These are phyloP conservation scores for Yarrowia hollandica DNA, from an alignment of 805 yeast genomes.

Conservation along the genomic window DNA sequence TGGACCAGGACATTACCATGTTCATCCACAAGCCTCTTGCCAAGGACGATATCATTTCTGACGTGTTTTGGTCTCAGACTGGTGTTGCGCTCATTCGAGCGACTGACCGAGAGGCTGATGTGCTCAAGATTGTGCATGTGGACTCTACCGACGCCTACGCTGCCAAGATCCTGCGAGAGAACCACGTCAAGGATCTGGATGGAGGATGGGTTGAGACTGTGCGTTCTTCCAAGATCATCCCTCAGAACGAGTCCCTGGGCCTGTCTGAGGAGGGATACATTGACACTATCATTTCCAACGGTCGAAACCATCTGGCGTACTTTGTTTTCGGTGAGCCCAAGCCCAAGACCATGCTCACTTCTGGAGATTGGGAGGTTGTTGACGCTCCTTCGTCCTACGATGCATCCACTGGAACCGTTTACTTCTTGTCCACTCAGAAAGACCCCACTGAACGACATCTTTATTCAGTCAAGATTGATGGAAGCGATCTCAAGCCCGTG, in stretches of 20 bases:
- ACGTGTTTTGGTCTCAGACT: constrained; percentile 68
- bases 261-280: constrained; percentile 69
- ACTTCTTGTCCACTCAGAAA: constrained; percentile 71
- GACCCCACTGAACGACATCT: constrained; percentile 84
- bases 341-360: constrained; percentile 58
- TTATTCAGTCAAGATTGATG: constrained; percentile 62
- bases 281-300: constrained; percentile 56
- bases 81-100: constrained; percentile 54
- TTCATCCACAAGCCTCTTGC: constrained; percentile 34
- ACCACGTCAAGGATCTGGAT: constrained; percentile 44
- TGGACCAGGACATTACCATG: constrained; percentile 31
- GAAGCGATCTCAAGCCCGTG: constrained; percentile 46
- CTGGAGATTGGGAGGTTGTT: constrained; percentile 90
- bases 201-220: constrained; percentile 79
- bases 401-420: constrained; percentile 52
- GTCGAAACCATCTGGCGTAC: constrained; percentile 77
- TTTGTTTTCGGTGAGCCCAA: constrained; percentile 64
- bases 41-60: constrained; percentile 56
- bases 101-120: constrained; percentile 66
- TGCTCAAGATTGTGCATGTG: constrained; percentile 57
- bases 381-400: constrained; percentile 58
- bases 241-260: constrained; percentile 48
- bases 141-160: constrained; percentile 43
- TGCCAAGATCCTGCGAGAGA: constrained; percentile 35
- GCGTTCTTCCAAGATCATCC: constrained; percentile 60